Conservation (phyloP, 2,329 filamentous ascomycete species). For the Penicillium sp. region DNA sequence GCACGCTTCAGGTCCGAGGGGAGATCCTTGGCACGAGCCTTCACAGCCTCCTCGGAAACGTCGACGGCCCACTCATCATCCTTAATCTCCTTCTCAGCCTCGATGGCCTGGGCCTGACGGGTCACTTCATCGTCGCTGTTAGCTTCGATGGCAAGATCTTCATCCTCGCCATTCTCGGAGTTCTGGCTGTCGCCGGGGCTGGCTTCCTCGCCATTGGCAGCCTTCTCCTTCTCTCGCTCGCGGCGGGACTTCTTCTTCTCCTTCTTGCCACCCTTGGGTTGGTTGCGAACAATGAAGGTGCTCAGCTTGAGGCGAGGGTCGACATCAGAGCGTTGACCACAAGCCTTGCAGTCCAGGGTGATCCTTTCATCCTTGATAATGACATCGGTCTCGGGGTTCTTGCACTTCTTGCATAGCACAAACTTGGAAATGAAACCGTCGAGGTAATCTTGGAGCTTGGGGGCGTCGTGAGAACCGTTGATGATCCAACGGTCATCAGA, state of each 20-base stretch:
- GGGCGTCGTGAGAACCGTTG: slow-evolving; percentile 91
- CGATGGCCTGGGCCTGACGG: slow-evolving; percentile 66
- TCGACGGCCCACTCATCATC: slow-evolving; percentile 94
- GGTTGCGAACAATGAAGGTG: slow-evolving; percentile 94
- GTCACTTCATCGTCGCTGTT: slow-evolving; percentile 87
- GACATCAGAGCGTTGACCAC: slow-evolving; percentile 83
- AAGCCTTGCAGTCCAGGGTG: slow-evolving; percentile 94
- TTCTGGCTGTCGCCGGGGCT: slow-evolving; percentile 60
- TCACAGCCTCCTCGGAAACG: slow-evolving; percentile 89
- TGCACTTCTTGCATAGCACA: slow-evolving; percentile 98
- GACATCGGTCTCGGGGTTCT: slow-evolving; percentile 96
- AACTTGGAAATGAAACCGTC: slow-evolving; percentile 98
- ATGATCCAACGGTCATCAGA: slow-evolving; percentile 99
- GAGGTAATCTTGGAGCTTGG: slow-evolving; percentile 94
- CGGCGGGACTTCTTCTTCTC: slow-evolving; percentile 85
- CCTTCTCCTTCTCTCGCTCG: slow-evolving; percentile 67
- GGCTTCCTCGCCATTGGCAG: slow-evolving; percentile 49
- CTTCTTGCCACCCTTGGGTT: slow-evolving; percentile 80
- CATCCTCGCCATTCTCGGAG: slow-evolving; percentile 55
- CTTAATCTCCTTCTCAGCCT: slow-evolving; percentile 59
- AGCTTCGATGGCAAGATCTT: slow-evolving; percentile 58
- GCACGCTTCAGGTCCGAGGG: slow-evolving; percentile 91
- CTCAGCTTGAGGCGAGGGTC: slow-evolving; percentile 91
- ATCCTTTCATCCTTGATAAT: slow-evolving; percentile 90
- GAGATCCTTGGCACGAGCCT: slow-evolving; percentile 83